Conservation (phyloP, 75 land plant species). For the Picea glauca region DNA sequence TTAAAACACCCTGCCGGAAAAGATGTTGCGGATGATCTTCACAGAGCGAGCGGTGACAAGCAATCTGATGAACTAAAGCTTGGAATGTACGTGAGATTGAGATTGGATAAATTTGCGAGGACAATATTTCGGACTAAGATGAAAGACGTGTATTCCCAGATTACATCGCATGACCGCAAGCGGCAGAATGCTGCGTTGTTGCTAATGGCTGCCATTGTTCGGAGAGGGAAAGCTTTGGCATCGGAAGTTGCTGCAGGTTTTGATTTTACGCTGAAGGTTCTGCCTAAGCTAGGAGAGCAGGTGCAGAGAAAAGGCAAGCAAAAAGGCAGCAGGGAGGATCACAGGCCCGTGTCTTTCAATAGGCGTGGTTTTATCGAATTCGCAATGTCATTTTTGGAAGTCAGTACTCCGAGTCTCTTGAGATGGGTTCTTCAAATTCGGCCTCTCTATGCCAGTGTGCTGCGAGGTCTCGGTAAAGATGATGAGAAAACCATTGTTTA, state of each 20-base stretch:
- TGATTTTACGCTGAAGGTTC: conserved; percentile 64
- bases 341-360: conserved; percentile 16
- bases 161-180: conserved; percentile 55
- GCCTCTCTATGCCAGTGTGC: conserved; percentile 67
- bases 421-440: conserved; percentile 85
- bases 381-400: conserved; percentile 88
- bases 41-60: background rate
- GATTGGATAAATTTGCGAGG: conserved; percentile 69
- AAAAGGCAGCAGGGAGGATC: conserved; percentile 9
- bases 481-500: conserved; percentile 57
- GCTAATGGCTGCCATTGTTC: conserved; percentile 63
- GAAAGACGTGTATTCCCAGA: conserved; percentile 64
- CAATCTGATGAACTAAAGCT: conserved; percentile 8
- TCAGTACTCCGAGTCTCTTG: conserved; percentile 70
- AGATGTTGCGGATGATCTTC: conserved; percentile 3
- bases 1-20: conserved; percentile 67
- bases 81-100: conserved; percentile 24
- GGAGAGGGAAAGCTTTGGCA: conserved; percentile 61
- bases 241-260: conserved; percentile 69
- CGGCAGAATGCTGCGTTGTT: conserved; percentile 61
- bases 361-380: conserved; percentile 76
- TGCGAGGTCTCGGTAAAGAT: conserved; percentile 74
- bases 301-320: background rate
- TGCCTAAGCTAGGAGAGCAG: conserved; percentile 53
- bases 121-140: conserved; percentile 45